phyloP scores from a whole-genome alignment of 371 early-diverging fungal genomes.

The Umbelopsis sp. region DNA sequence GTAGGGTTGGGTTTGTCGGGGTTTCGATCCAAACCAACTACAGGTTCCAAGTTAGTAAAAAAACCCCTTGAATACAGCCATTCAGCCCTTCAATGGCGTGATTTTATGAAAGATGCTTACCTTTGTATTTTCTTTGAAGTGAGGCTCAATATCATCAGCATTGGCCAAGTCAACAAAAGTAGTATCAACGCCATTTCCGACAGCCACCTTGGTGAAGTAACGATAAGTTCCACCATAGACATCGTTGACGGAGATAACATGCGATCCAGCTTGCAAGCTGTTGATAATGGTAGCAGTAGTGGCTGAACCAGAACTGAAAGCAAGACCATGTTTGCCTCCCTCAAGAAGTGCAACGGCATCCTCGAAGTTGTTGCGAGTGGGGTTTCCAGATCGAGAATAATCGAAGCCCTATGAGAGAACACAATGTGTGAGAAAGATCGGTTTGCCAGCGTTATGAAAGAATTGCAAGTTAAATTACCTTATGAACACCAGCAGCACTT shows the following conservation, averaged over 20 bases:
- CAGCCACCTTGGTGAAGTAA: conserved; percentile 94
- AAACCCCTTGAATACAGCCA: conserved; percentile 12
- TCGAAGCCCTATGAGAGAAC: conserved; percentile 75
- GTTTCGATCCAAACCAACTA: conserved; percentile 93
- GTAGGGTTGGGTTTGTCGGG: conserved; percentile 96
- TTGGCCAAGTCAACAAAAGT: conserved; percentile 89
- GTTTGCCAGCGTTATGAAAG: background rate
- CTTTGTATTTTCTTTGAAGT: conserved; percentile 78
- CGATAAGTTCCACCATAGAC: conserved; percentile 98
- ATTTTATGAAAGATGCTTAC: conserved; percentile 19
- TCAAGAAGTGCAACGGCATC: conserved; percentile 91
- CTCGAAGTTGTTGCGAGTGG: conserved; percentile 91
- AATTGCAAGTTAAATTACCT: conserved; percentile 47
- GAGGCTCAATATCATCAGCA: conserved; percentile 68
- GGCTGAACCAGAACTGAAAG: conserved; percentile 95
- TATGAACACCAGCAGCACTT: conserved; percentile 87
- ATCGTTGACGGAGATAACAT: conserved; percentile 92
- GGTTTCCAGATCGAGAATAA: conserved; percentile 96
- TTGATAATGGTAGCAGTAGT: conserved; percentile 89
- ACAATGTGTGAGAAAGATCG: background rate
- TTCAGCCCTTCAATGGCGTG: conserved; percentile 8
- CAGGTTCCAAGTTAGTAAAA: conserved; percentile 2
- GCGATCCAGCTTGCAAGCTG: conserved; percentile 75
- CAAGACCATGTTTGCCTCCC: conserved; percentile 86
- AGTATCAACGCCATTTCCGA: conserved; percentile 69